phyloP scores from a whole-genome alignment of 305 asterid species.

The Solanum hybrid region DNA sequence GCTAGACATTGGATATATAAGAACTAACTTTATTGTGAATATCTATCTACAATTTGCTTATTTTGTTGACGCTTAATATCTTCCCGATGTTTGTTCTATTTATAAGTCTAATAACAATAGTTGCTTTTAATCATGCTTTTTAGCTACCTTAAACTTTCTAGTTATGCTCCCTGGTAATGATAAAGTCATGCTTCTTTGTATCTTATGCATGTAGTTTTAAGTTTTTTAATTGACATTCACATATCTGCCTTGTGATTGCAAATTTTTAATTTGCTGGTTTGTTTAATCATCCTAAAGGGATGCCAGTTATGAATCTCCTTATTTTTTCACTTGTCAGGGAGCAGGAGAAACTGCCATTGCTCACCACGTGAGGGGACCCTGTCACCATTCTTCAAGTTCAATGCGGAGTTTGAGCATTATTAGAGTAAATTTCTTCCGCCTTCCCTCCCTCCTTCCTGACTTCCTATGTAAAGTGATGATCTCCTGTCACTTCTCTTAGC shows the following conservation, averaged over 20 bases:
- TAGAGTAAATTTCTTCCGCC: slow-evolving; percentile 33
- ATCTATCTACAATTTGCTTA: neutral
- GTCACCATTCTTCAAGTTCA: slow-evolving; percentile 54
- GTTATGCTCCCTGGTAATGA: neutral
- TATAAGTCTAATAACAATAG: neutral
- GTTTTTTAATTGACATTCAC: neutral
- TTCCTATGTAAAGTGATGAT: neutral
- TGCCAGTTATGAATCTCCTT: neutral
- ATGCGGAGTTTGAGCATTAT: slow-evolving; percentile 45
- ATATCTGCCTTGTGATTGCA: neutral
- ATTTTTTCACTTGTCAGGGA: slow-evolving; percentile 27
- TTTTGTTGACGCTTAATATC: neutral
- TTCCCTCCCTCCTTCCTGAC: slow-evolving; percentile 1
- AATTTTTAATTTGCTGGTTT: neutral
- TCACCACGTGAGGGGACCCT: slow-evolving; percentile 74
- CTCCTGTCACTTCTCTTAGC: neutral
- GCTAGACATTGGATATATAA: neutral
- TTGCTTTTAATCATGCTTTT: neutral
- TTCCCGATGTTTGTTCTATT: neutral
- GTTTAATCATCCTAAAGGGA: neutral
- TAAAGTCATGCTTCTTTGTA: neutral
- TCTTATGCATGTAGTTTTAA: neutral
- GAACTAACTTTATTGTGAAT: neutral
- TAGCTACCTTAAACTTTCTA: neutral
- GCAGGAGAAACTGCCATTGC: slow-evolving; percentile 55